Conservation (phyloP, 176 grass and related monocot genomes). For the Poa annua region DNA sequence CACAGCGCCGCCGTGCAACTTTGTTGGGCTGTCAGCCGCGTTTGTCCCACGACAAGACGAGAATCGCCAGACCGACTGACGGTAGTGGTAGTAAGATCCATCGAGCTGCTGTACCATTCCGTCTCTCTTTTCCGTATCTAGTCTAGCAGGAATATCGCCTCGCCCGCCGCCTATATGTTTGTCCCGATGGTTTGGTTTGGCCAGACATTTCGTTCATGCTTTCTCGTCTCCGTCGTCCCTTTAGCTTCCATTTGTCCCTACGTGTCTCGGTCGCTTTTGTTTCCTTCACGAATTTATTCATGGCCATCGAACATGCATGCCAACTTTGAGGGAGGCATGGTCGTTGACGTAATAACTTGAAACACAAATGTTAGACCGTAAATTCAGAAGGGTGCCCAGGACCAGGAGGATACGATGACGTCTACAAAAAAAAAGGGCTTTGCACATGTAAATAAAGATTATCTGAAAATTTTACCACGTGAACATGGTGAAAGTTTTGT, state of each 20-base stretch:
- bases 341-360: background rate
- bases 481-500: no score
- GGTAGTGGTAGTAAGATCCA: no score
- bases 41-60: slow-evolving; percentile 9
- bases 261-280: background rate
- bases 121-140: background rate
- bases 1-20: no score
- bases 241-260: background rate
- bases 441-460: no score
- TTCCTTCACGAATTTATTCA: background rate
- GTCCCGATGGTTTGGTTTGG: background rate
- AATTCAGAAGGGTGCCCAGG: no score
- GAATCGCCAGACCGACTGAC: background rate
- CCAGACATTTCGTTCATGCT: background rate
- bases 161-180: background rate
- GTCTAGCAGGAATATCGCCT: background rate
- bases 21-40: background rate
- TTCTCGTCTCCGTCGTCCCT: background rate
- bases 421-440: no score
- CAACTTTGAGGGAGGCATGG: background rate
- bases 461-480: no score
- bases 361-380: background rate
- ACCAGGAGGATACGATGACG: no score
- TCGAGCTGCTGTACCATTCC: background rate
- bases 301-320: background rate